These are phyloP conservation scores for Ophiostoma ips DNA, from an alignment of 2,329 filamentous ascomycete species.

Conservation along the genomic window DNA sequence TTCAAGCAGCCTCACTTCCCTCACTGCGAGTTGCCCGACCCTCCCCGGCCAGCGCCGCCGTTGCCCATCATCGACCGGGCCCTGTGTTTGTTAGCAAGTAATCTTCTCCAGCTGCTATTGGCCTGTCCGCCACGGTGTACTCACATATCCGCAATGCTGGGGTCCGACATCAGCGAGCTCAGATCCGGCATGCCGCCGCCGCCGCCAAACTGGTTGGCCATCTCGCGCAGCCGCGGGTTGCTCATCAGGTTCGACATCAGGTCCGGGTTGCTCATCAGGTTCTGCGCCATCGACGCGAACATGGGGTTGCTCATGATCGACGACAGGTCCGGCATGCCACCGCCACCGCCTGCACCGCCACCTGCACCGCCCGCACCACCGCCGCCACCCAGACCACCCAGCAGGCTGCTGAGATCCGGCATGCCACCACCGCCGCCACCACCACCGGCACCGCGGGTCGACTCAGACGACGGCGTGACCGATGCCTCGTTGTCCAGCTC, in stretches of 20 bases:
- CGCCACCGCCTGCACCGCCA: constrained; percentile 46
- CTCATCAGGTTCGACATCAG: constrained; percentile 86
- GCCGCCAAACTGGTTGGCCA: constrained; percentile 66
- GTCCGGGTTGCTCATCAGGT: constrained; percentile 91
- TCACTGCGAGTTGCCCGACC: background rate
- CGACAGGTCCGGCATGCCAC: constrained; percentile 77
- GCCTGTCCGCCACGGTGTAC: constrained; percentile 39
- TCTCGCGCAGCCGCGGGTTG: constrained; percentile 77
- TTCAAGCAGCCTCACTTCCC: too few species aligned
- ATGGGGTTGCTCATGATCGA: constrained; percentile 95
- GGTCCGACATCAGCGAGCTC: constrained; percentile 76
- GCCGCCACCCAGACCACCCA: constrained; percentile 46
- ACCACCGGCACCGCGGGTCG: constrained; percentile 9
- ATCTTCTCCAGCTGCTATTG: background rate
- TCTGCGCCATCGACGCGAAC: constrained; percentile 95
- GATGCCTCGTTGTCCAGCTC: constrained; percentile 49
- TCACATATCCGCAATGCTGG: constrained; percentile 68
- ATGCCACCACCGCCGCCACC: constrained; percentile 42
- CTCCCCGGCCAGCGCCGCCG: constrained; percentile 8
- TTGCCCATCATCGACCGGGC: constrained; percentile 20
- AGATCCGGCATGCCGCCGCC: constrained; percentile 68
- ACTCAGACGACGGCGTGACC: constrained; percentile 16
- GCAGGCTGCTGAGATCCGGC: constrained; percentile 60
- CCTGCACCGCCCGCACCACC: constrained; percentile 43
- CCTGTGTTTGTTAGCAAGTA: constrained; percentile 11